Conservation (phyloP, 768 basidiomycete genomes). For the Panellus pusillus region DNA sequence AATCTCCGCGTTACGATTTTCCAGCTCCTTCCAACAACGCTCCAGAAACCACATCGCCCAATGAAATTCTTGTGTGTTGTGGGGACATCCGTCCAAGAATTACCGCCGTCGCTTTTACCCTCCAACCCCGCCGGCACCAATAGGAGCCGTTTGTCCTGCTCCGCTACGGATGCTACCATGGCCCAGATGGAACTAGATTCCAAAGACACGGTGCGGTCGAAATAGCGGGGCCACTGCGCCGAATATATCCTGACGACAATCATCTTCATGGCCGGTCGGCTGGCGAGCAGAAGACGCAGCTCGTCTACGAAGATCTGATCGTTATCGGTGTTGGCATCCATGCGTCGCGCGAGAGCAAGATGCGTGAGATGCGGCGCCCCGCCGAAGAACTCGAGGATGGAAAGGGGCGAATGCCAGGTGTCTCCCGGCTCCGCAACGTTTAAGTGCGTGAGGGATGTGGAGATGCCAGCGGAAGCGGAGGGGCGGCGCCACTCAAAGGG, state of each 20-base stretch:
- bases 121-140: conserved; percentile 17
- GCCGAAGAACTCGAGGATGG: conserved; percentile 34
- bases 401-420: conserved; percentile 35
- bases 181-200: conserved; percentile 17
- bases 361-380: conserved; percentile 38
- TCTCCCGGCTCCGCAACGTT: conserved; percentile 40
- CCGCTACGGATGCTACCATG: conserved; percentile 12
- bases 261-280: conserved; percentile 31
- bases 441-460: conserved; percentile 34
- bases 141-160: conserved; percentile 14
- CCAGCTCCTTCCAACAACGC: neutral
- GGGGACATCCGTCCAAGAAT: conserved; percentile 1
- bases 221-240: conserved; percentile 12
- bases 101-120: neutral
- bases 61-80: neutral
- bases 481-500: neutral
- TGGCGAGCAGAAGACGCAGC: conserved; percentile 29
- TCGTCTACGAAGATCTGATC: conserved; percentile 37
- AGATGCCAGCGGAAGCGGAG: conserved; percentile 3
- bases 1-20: neutral
- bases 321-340: conserved; percentile 42
- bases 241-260: conserved; percentile 28
- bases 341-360: conserved; percentile 39
- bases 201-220: neutral
- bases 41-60: conserved; percentile 10